Base-by-base conservation (phyloP, 2,329 filamentous ascomycete genomes). In the Colletotrichum horii region DNA sequence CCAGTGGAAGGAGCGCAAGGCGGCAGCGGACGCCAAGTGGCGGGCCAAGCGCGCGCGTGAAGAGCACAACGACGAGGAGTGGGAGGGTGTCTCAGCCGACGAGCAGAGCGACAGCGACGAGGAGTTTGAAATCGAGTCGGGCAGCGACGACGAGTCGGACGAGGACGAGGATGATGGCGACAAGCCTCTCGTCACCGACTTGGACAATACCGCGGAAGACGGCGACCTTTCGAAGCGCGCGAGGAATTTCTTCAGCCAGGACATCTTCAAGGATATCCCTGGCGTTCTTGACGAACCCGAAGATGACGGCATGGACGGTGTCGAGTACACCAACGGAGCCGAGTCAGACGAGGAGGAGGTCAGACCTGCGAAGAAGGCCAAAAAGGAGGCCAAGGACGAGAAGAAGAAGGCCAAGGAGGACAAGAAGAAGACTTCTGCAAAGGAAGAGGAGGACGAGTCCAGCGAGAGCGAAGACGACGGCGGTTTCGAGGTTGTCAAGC, bases 221-320 rank as follows among this genome's bases (percentile, higher is more conserved):
- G 87, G 87, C 32, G 93, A 91, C 14, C 88, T 98, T n/a, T 98
- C 96, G 4, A 96, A 93, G 83, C 92, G 95, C 77, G 97, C 97
- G 11, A 91, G 93, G 12, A 91, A 94, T 76, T 99, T 99, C 86
- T 99, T 99, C 83, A 94, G 94, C 80, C 96, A 98, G 82, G 96
- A 98, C 79, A 94, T 99, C 55, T 99, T 99, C 88, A 93, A 96
- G 79, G 95, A 93, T 52, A 92, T 98, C 70, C 91, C 92, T 26
- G 94, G 91, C 0, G 84, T 94, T 24, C 86, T 93, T 4, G 92
- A 92, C 22, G 88, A 91, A 32, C 66, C 66, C 16, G 78, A 78
- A 11, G 81, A 81, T 16, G 83, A 85, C 43, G 85, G 84, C 15
- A 81, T 81, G 78, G 79, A 79, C 66, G 81, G 76, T 16, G 81